These are phyloP conservation scores for Pleurotus tuoliensis DNA, from an alignment of 768 basidiomycete genomes.

Conservation along the genomic window DNA sequence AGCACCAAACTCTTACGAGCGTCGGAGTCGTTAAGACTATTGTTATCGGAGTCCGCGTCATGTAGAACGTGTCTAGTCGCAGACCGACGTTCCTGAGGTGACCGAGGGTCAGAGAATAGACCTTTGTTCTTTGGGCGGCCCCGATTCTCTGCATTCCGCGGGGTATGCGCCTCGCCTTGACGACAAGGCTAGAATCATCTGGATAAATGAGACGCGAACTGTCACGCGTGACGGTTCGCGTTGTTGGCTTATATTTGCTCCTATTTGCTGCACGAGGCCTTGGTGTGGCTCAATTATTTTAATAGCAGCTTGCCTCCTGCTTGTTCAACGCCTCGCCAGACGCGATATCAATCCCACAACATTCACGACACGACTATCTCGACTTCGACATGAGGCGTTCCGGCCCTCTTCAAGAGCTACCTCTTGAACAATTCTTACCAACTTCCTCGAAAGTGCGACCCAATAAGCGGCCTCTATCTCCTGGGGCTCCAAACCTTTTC, in stretches of 20 bases:
- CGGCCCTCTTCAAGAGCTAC: constrained; percentile 60
- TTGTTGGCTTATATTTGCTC: not conserved
- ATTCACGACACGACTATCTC: not conserved
- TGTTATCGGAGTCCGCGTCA: no score
- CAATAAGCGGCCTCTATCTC: constrained; percentile 63
- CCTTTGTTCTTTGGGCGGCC: no score
- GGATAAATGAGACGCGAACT: constrained; percentile 1
- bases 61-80: no score
- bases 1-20: not conserved
- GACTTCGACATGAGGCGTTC: constrained; percentile 29
- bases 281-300: constrained; percentile 3
- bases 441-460: constrained; percentile 27
- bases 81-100: no score
- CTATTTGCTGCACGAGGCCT: constrained; percentile 4
- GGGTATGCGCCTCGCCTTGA: not conserved
- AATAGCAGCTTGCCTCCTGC: not conserved
- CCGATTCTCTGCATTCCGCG: no score
- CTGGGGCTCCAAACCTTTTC: constrained; percentile 41
- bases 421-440: constrained; percentile 52
- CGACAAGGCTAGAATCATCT: constrained; percentile 3
- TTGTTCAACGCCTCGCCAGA: not conserved
- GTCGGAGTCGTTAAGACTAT: no score
- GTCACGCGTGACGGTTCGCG: constrained; percentile 6
- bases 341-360: not conserved
- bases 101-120: no score